Percentiles rank a stretch among this genome's conserved stretches.
phyloP scores from a whole-genome alignment of 2,329 filamentous ascomycete species.

The Penicillium fuscoglaucum region DNA sequence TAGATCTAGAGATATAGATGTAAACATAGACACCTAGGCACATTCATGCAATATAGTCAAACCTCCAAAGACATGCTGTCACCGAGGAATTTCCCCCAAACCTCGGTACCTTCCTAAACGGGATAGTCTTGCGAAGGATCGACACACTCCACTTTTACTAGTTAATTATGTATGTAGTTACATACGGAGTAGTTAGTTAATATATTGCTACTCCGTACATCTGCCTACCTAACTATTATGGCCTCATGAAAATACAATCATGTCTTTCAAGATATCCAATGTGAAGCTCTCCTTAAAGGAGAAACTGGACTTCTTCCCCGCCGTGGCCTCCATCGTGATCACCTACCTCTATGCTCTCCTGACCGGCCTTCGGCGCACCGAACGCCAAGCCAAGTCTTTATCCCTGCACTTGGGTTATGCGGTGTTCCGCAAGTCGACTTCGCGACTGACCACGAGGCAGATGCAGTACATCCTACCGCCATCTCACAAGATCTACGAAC shows the following conservation, averaged over 20 bases:
- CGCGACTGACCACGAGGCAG: slow-evolving; percentile 31
- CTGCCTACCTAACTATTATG: not conserved
- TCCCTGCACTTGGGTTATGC: slow-evolving; percentile 40
- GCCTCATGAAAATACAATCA: slow-evolving; percentile 2
- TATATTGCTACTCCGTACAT: no score
- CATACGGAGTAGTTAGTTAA: no score
- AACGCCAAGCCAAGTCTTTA: slow-evolving; percentile 32
- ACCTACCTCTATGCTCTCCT: slow-evolving; percentile 32
- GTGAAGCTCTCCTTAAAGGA: slow-evolving; percentile 30
- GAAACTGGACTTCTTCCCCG: slow-evolving; percentile 38
- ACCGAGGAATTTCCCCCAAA: not conserved
- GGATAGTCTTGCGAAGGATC: slow-evolving; percentile 21
- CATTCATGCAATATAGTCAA: not conserved
- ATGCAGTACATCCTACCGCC: slow-evolving; percentile 34
- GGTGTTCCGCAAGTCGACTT: slow-evolving; percentile 33
- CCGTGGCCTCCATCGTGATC: slow-evolving; percentile 29
- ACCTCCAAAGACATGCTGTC: not conserved
- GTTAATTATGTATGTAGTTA: no score
- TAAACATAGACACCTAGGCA: no score
- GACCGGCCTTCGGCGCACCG: slow-evolving; percentile 30
- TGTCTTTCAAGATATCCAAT: slow-evolving; percentile 21
- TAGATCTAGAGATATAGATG: not conserved
- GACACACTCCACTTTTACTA: not conserved
- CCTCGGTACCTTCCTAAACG: slow-evolving; percentile 9
- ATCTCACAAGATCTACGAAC: slow-evolving; percentile 33